These are phyloP conservation scores for Leccinum rimulosum DNA, from an alignment of 768 basidiomycete genomes.

Conservation along the genomic window DNA sequence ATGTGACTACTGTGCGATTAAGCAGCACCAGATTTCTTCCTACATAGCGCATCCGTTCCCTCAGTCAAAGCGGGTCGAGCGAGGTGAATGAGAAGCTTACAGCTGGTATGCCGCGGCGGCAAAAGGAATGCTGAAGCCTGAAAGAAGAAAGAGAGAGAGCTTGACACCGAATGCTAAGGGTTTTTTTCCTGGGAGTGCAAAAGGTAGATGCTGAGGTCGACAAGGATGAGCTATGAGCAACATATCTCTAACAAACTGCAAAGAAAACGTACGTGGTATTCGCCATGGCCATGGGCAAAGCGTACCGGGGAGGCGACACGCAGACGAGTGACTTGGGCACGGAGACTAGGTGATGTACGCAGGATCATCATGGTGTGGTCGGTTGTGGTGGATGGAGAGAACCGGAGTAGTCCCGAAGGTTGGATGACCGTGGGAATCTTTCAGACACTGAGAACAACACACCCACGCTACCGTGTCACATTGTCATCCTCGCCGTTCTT, in stretches of 20 bases:
- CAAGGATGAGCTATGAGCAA: slow-evolving; percentile 7
- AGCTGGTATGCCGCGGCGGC: slow-evolving; percentile 59
- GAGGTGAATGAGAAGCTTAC: slow-evolving; percentile 40
- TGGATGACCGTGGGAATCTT: slow-evolving; percentile 19
- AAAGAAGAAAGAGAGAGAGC: slow-evolving; percentile 37
- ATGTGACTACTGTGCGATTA: slow-evolving; percentile 15
- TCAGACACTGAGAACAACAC: neutral
- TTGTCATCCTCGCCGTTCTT: neutral
- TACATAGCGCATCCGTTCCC: slow-evolving; percentile 20
- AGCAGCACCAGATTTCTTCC: slow-evolving; percentile 38
- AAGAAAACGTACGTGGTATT: slow-evolving; percentile 47
- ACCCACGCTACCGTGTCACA: neutral
- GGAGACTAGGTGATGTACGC: slow-evolving; percentile 41
- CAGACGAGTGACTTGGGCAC: slow-evolving; percentile 37
- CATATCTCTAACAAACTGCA: neutral
- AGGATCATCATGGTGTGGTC: slow-evolving; percentile 37
- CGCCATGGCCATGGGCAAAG: slow-evolving; percentile 47
- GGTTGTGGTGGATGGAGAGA: slow-evolving; percentile 15
- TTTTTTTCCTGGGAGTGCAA: slow-evolving; percentile 49
- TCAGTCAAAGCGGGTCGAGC: neutral
- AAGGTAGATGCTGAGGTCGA: slow-evolving; percentile 50
- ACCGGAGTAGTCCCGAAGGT: slow-evolving; percentile 3
- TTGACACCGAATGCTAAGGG: slow-evolving; percentile 43
- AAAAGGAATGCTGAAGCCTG: slow-evolving; percentile 70
- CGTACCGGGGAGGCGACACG: slow-evolving; percentile 33